Evolutionary conservation across 1,284 basidiomycete species (phyloP).

Genomic region (Ceratobasidium papillatum): DNA sequence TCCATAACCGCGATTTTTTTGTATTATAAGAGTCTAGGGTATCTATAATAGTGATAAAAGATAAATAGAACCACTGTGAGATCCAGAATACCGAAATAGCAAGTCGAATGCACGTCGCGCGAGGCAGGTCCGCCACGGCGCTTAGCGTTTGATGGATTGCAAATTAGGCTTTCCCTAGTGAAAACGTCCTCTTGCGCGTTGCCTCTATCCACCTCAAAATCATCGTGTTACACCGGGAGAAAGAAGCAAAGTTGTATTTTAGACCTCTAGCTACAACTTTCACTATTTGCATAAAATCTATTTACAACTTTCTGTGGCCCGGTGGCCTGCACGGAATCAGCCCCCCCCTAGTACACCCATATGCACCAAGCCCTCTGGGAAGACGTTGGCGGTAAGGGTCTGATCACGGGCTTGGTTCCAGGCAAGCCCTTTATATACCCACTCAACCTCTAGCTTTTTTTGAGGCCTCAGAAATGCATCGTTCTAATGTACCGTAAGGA

Average conservation of each 20-base stretch:
- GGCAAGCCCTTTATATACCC: too few relatives aligned
- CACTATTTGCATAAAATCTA: background rate
- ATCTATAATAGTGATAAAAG: background rate
- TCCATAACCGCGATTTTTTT: background rate
- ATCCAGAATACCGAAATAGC: background rate
- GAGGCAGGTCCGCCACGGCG: background rate
- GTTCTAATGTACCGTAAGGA: too few relatives aligned
- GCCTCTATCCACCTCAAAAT: background rate
- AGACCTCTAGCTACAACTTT: background rate
- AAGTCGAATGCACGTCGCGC: background rate
- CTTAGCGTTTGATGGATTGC: slow-evolving; percentile 17
- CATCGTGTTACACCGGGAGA: background rate
- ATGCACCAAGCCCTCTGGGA: slow-evolving; percentile 2
- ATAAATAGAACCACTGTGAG: too few relatives aligned
- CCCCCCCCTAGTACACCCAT: background rate
- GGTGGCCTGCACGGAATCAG: background rate
- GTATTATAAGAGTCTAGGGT: background rate
- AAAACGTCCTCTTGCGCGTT: background rate
- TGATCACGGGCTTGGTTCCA: background rate
- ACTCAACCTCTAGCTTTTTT: too few relatives aligned
- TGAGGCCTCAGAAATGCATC: too few relatives aligned
- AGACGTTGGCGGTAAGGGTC: background rate
- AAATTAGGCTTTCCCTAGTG: background rate
- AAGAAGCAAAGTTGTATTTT: background rate
- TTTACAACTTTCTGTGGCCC: background rate